Conservation (phyloP, 352 stramenopile species). For the Globisporangium paroecandrum region DNA sequence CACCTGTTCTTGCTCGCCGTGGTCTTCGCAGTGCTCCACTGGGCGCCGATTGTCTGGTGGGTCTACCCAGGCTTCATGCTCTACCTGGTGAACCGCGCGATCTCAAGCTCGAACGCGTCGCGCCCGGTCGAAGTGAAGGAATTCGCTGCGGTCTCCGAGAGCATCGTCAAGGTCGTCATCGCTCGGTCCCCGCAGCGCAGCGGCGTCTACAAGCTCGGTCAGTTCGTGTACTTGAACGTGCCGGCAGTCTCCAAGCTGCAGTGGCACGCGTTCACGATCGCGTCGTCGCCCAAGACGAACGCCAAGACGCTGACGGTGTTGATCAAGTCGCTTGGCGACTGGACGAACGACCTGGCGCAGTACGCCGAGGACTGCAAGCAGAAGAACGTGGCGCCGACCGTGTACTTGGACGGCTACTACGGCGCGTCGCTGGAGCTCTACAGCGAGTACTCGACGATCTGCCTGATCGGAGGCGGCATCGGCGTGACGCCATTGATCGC, state of each 20-base stretch:
- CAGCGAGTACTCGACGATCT: slow-evolving; percentile 20
- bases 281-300: slow-evolving; percentile 17
- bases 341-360: slow-evolving; percentile 17
- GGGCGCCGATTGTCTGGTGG: slow-evolving; percentile 32
- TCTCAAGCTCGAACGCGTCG: slow-evolving; percentile 33
- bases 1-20: slow-evolving; percentile 45
- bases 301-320: slow-evolving; percentile 15
- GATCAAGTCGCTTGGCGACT: slow-evolving; percentile 20
- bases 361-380: slow-evolving; percentile 14
- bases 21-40: slow-evolving; percentile 45
- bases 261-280: slow-evolving; percentile 52
- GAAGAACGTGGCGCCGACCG: slow-evolving; percentile 3
- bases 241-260: slow-evolving; percentile 40
- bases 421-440: slow-evolving; percentile 18
- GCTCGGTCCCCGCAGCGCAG: slow-evolving; percentile 12
- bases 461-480: slow-evolving; percentile 24
- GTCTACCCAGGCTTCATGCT: slow-evolving; percentile 35
- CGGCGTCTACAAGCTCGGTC: slow-evolving; percentile 28
- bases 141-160: slow-evolving; percentile 23
- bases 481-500: slow-evolving; percentile 25
- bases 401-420: slow-evolving; percentile 29
- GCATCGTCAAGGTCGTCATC: slow-evolving; percentile 39
- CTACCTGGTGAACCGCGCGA: slow-evolving; percentile 32
- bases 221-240: slow-evolving; percentile 49
- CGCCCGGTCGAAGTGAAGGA: slow-evolving; percentile 28